phyloP scores from a whole-genome alignment of 1,284 basidiomycete genomes.

The Sutorius eximius region DNA sequence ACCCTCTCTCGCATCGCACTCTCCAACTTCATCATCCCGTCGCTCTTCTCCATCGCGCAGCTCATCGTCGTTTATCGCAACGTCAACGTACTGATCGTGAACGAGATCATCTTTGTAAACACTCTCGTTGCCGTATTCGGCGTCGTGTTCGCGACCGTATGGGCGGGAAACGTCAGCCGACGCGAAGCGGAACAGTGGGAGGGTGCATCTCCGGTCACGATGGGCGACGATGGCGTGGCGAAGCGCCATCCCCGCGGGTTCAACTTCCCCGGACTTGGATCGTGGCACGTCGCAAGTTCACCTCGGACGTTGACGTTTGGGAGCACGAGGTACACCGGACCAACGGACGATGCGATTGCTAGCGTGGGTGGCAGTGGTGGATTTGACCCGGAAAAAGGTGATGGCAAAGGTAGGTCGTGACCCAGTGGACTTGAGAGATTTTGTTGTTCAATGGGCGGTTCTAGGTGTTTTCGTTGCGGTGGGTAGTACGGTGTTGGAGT shows the following conservation, averaged over 20 bases:
- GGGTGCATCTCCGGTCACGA: not conserved
- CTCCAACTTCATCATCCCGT: slow-evolving; percentile 26
- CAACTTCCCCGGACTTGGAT: slow-evolving; percentile 16
- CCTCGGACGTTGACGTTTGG: slow-evolving; percentile 6
- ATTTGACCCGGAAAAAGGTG: not conserved
- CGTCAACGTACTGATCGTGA: not conserved
- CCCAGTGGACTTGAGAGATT: not conserved
- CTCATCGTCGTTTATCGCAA: slow-evolving; percentile 9
- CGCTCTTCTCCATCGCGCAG: slow-evolving; percentile 19
- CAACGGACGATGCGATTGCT: not conserved
- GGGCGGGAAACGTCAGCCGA: slow-evolving; percentile 20
- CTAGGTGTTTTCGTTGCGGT: not conserved
- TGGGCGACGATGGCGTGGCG: not conserved
- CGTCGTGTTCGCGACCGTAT: slow-evolving; percentile 31
- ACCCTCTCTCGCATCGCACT: slow-evolving; percentile 17
- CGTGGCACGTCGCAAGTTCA: slow-evolving; percentile 22
- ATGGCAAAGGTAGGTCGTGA: slow-evolving; percentile 5
- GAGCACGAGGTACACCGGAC: not conserved
- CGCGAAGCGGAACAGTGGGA: not conserved
- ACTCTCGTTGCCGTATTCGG: slow-evolving; percentile 26
- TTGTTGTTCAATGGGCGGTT: not conserved
- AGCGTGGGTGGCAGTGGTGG: not conserved
- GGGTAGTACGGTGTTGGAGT: not conserved
- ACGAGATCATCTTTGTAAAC: slow-evolving; percentile 8
- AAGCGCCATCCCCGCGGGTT: slow-evolving; percentile 1